Evolutionary conservation across 352 stramenopile species (phyloP).

Genomic region (Phytophthora brassicae): DNA sequence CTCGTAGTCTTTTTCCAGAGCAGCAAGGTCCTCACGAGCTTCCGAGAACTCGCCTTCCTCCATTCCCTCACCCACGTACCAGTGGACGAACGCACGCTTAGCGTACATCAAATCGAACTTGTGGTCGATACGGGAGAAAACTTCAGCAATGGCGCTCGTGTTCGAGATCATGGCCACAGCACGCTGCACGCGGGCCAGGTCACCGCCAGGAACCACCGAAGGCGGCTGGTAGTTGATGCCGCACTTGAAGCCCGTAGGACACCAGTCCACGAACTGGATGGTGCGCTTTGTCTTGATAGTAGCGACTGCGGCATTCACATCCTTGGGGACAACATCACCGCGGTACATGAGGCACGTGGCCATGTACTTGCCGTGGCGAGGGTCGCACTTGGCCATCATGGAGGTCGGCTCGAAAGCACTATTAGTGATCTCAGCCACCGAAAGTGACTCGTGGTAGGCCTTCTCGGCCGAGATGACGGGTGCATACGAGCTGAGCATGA

Average conservation of each 20-base stretch:
- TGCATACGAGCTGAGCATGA: conserved; percentile 97
- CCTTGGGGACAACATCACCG: conserved; percentile 91
- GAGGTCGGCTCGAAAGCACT: conserved; percentile 93
- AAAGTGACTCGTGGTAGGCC: conserved; percentile 94
- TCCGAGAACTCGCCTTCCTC: conserved; percentile 99
- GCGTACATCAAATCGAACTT: conserved; percentile 99
- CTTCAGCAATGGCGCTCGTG: conserved; percentile 97
- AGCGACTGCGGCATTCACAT: conserved; percentile 94
- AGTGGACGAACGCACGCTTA: conserved; percentile 98
- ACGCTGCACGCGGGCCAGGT: conserved; percentile 95
- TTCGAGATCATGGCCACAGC: conserved; percentile 98
- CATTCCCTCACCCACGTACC: conserved; percentile 98
- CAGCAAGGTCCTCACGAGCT: conserved; percentile 96
- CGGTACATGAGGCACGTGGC: conserved; percentile 98
- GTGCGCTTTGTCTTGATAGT: conserved; percentile 99
- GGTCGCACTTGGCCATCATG: conserved; percentile 99
- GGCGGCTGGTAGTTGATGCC: conserved; percentile 94
- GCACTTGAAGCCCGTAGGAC: conserved; percentile 96
- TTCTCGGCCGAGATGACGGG: conserved; percentile 96
- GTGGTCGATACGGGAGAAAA: conserved; percentile 96
- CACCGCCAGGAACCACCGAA: conserved; percentile 92
- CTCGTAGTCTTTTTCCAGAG: conserved; percentile 99
- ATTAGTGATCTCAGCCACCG: conserved; percentile 97
- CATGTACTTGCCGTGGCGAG: conserved; percentile 99
- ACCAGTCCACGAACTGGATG: conserved; percentile 81